Base-by-base conservation (phyloP, 1,139 yeast species). In the Keqinozyma sinolaborantium region DNA sequence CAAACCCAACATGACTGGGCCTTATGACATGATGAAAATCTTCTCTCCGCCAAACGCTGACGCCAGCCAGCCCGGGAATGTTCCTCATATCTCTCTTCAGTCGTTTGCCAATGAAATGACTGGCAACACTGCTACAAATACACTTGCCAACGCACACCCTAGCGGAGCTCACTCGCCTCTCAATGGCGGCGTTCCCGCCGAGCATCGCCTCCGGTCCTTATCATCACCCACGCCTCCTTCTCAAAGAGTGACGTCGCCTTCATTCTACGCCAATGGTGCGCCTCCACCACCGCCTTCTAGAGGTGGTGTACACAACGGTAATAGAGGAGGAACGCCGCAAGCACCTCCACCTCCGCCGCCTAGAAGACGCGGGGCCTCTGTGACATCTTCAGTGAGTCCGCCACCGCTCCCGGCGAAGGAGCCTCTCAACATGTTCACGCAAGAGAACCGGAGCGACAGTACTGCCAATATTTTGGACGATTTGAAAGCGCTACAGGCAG, bases 401-500 rank as follows among this genome's bases (percentile, higher is more conserved):
- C 65, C 69, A 2, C 59, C 64, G 7, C 42, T 58, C 21, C 68
- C 69, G 4, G 70, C 70, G 9, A 60, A 59, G 35, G 48, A 56
- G 2, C 39, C 55, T 31, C 42, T 32, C 34, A 31, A 15, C 39
- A 40, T 35, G 36, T 36, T 29, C 31, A 40, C 40, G 6, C 45
- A 39, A 27, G 30, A 30, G n/a, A 34, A 39, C n/a, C 29, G 33
- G 20, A 56, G 51, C 36, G 58, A 58, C 34, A 68, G 71, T 36
- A 71, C 77, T 2, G 60, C 70, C 4, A 71, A 77, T 38, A 75
- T 79, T 15, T 53, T 79, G 41, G 79, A 79, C 34, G 81, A 79
- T 49, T 60, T 79, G 38, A 73, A 73, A 47, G 79, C 79, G 13
- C 57, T 80, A 31, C 83, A 79, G 44, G 79, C 70, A 25, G 86